A percentile compares a stretch with the other conserved stretches of the same genome.
These are phyloP conservation scores for Aurifilum marmelostoma DNA, from an alignment of 2,329 filamentous ascomycete genomes.

Conservation along the genomic window DNA sequence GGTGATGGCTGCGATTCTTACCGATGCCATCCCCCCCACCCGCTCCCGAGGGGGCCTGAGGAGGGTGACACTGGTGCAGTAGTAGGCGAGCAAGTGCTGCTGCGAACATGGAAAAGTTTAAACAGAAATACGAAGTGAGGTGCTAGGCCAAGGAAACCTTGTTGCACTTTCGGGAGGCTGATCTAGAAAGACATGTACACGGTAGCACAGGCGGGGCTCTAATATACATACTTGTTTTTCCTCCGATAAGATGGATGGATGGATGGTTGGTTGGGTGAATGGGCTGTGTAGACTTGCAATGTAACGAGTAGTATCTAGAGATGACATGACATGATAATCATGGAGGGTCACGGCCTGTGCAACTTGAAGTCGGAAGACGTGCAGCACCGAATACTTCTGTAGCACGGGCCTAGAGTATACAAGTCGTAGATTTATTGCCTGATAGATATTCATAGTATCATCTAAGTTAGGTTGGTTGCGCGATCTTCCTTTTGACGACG, in stretches of 20 bases:
- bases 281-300: neutral
- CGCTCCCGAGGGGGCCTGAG: neutral
- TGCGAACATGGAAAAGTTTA: neutral
- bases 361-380: neutral
- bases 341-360: neutral
- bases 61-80: neutral
- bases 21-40: neutral
- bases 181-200: neutral
- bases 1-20: neutral
- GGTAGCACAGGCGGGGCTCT: neutral
- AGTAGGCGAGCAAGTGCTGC: neutral
- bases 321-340: neutral
- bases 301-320: neutral
- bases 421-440: neutral
- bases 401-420: neutral
- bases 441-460: neutral
- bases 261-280: neutral
- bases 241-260: neutral
- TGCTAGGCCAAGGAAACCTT: neutral
- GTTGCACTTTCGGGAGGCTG: neutral
- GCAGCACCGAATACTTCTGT: neutral
- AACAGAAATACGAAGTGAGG: neutral
- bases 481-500: neutral
- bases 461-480: neutral
- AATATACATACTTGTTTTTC: neutral